Evolutionary conservation across 257 asterid genomes (phyloP), one percentile per base, ranked within the genome.

Genomic region (Gardenia jasminoides): DNA sequence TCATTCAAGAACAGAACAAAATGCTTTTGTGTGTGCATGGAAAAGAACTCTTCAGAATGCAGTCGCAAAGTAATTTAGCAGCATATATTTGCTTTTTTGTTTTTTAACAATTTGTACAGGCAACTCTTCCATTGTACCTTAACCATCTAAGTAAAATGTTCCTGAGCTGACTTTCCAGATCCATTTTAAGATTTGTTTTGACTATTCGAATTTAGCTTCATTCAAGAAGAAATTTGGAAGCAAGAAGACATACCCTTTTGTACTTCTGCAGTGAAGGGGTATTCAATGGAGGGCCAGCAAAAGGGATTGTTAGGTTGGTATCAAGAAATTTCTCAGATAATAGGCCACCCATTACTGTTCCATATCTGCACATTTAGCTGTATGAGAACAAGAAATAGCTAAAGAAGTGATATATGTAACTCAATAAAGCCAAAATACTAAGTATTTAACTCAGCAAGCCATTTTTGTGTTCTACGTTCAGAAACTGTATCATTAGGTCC

Each of bases 201-300:
- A 39, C 17, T 0, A 41, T 59, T 39, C 13, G 11, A 68, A 15
- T 7, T 68, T 16, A 50, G 31, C 39, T 7, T 64, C 20, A 54
- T 39, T 68, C 41, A 10, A 70, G n/a, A 52, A 20, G 19, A 56
- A 56, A 56, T 6, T 8, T n/a, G 64, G 22, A 52, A 16, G 50
- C 20, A 9, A 43, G 24, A 9, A 43, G 64, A 66, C 84, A 65
- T 84, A 93, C 98, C 85, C 97, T 90, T 92, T 92, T 93, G 92
- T 95, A 95, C 90, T 95, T 95, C 91, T 95, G 99, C 79, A 93
- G 85, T 36, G 98, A 95, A 75, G 99, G 99, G 67, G 98, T 95
- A 77, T 93, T 93, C 56, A 95, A 43, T 52, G 91, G 89, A 83
- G 97, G 99, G 48, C 93, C 96, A 28, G 98, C 93, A 79, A 93